Base-by-base conservation (phyloP, 2,329 filamentous ascomycete species). In the Xylariaceae sp. region DNA sequence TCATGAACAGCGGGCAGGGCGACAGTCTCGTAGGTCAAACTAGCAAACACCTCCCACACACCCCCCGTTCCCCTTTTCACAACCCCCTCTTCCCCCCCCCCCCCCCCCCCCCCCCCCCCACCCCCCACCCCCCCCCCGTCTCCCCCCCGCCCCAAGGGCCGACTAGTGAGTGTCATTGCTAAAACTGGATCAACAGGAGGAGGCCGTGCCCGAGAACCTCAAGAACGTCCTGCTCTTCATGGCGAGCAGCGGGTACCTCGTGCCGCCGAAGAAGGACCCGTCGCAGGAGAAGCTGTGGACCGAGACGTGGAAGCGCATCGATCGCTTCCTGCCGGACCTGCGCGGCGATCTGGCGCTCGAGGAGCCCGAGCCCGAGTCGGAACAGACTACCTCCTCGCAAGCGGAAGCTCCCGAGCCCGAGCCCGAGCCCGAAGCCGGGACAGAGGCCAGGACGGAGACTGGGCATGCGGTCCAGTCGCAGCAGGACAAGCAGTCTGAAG, bases 221-320 rank as follows among this genome's bases (percentile, higher is more conserved):
- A 98, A 98, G 63, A 98, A 98, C 46, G 88, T 96, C 33, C 67
- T 96, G 16, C 70, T 98, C 8, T 92, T 98, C 50, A 94, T 98
- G 88, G 80, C 84, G 5, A 92, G 81, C 55, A 89, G 83, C 32
- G 89, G 84, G 22, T 89, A 85, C 50, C 73, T 98, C 5, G 79
- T 86, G 0, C 74, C 84, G 2, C 85, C 85, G 10, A 67, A 61
- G 43, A 60, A 70, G 46, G 70, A 80, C 42, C 53, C 67, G 2
- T 64, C 61, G 5, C 71, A 72, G 48, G 69, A 69, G 54, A 68
- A 66, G 50, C 62, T 79, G 13, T 80, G 68, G 75, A 64, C 58
- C 11, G 77, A 80, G 55, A 80, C 70, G 4, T 78, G 70, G 76
- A 79, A 79, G 51, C 65, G 76, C 19, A 75, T 81, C 39, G 75